These are phyloP conservation scores for Alternaria atra DNA, from an alignment of 2,329 filamentous ascomycete genomes.

Conservation along the genomic window DNA sequence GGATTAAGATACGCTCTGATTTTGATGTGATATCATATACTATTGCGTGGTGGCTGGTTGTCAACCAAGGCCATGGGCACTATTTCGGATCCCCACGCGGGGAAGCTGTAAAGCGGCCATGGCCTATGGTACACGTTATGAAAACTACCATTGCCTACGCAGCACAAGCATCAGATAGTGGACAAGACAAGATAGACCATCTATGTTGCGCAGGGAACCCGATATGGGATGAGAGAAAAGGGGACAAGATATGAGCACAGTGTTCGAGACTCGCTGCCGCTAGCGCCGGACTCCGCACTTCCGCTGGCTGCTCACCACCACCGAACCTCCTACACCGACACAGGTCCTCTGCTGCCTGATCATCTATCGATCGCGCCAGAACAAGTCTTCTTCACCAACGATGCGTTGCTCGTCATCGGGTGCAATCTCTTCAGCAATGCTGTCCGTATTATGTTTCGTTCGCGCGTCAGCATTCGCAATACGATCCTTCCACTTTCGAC, in stretches of 20 bases:
- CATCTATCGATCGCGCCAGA: background rate
- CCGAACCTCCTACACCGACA: background rate
- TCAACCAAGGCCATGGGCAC: slow-evolving; percentile 4
- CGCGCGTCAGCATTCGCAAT: background rate
- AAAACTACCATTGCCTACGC: background rate
- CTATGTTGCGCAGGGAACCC: background rate
- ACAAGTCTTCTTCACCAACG: background rate
- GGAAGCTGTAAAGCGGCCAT: slow-evolving; percentile 1
- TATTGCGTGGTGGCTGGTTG: background rate
- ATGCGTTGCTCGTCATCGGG: background rate
- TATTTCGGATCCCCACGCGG: slow-evolving; percentile 18
- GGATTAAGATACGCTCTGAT: background rate
- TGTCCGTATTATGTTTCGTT: background rate
- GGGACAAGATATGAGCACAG: background rate
- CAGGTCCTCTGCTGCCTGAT: background rate
- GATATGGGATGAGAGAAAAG: background rate
- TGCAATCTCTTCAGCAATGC: background rate
- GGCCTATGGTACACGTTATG: background rate
- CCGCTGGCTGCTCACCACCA: background rate
- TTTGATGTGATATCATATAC: slow-evolving; percentile 6
- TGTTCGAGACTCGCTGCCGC: background rate
- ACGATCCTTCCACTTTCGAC: background rate
- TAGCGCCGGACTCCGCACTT: background rate
- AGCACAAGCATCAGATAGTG: background rate
- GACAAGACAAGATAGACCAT: background rate